Evolutionary conservation across 2,329 filamentous ascomycete species (phyloP), one percentile per base, ranked within the genome.

Genomic region (Monilinia vaccinii-corymbosi): DNA sequence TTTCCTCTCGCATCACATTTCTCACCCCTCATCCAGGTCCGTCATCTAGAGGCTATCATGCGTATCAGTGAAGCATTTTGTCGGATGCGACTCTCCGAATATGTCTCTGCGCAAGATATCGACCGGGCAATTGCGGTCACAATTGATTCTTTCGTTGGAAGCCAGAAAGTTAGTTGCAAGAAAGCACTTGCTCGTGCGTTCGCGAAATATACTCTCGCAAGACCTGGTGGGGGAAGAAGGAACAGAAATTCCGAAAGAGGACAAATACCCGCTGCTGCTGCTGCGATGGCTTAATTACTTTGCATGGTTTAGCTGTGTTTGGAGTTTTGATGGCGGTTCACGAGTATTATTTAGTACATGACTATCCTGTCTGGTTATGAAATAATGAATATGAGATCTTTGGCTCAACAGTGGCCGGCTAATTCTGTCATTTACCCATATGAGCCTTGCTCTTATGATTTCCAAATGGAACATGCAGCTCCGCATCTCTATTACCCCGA

Each of bases 81-180:
- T 75, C 93, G 96, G 71, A 99, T 99, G 94, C 88, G 94, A 16
- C 79, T 99, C n/a, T 94, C 89, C 0, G 94, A 99, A 67, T 97
- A 96, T 78, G 96, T 93, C 75, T 87, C 88, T 7, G 77, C 88
- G 1, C 83, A 88, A 62, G 94, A 99, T 71, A 96, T 99, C 68
- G 94, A 99, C 75, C 90, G 94, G 47, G 94, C 94, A 61, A 99
- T 99, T 70, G 91, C 92, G 16, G 94, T 99, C 8, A 96, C 94
- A 0, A 90, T 99, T 2, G 92, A 97, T 66, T 95, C 89, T 60
- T 99, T 99, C 71, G 90, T 99, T 47, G 90, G 89, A 63, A 95
- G 89, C 69, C 94, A 99, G 74, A 99, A 99, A 78, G 85, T 97
- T 69, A 96, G 90, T 77, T 94, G 90, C 77, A 99, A 97, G 82